Evolutionary conservation across 129 eudicot species (phyloP).

Genomic region (Cynara cardunculus): DNA sequence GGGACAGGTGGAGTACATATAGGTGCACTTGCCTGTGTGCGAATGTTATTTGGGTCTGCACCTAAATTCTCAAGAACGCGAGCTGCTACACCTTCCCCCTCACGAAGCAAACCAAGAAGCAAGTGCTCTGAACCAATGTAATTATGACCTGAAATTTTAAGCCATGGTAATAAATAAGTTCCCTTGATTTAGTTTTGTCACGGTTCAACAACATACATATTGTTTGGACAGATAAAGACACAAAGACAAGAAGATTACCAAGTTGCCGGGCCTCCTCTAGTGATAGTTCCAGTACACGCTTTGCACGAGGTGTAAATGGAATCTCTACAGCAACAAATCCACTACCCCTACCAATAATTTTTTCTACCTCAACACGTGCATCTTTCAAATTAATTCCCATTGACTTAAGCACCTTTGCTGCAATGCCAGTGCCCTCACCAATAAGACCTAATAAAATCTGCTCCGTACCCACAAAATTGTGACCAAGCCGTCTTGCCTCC

Average conservation of each 20-base stretch:
- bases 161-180: slow-evolving; percentile 1
- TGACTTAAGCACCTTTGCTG: slow-evolving; percentile 91
- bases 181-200: not conserved
- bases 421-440: slow-evolving; percentile 93
- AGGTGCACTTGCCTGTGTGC: slow-evolving; percentile 65
- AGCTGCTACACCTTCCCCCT: slow-evolving; percentile 97
- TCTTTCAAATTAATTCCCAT: slow-evolving; percentile 96
- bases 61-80: slow-evolving; percentile 87
- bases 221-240: not conserved
- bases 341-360: slow-evolving; percentile 86
- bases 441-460: slow-evolving; percentile 87
- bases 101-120: slow-evolving; percentile 86
- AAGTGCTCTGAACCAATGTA: slow-evolving; percentile 95
- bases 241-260: slow-evolving; percentile 41
- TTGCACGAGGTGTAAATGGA: slow-evolving; percentile 94
- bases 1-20: not conserved
- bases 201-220: not conserved
- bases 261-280: slow-evolving; percentile 95
- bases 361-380: slow-evolving; percentile 91
- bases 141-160: slow-evolving; percentile 58
- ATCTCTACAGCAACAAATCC: slow-evolving; percentile 91
- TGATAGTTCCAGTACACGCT: slow-evolving; percentile 87
- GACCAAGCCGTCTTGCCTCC: slow-evolving; percentile 89
- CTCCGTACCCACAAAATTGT: slow-evolving; percentile 88
- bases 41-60: slow-evolving; percentile 79